A percentile compares a stretch with the other conserved stretches of the same genome.
phyloP scores from a whole-genome alignment of 2,329 filamentous ascomycete genomes.

The Pezicula radicicola region DNA sequence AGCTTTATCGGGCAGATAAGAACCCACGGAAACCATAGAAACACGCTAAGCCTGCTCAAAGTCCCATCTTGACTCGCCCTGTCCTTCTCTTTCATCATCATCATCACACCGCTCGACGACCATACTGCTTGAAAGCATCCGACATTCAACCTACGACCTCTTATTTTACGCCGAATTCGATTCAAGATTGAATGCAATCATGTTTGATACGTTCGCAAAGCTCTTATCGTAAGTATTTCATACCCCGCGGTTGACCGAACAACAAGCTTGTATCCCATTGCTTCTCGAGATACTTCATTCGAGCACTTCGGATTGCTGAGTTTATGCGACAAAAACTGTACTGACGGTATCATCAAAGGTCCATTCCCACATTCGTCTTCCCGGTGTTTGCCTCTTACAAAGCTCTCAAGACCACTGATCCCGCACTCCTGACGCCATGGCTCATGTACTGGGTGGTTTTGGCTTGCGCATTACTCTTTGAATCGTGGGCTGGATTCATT shows the following conservation, averaged over 20 bases:
- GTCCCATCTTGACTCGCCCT: not conserved
- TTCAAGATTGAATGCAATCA: constrained; percentile 31
- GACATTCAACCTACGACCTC: not conserved
- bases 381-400: constrained; percentile 98
- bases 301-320: not conserved
- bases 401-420: constrained; percentile 88
- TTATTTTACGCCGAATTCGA: not conserved
- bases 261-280: no score
- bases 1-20: not conserved
- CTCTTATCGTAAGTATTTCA: constrained; percentile 65
- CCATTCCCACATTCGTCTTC: constrained; percentile 84
- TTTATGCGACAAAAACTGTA: constrained; percentile 1
- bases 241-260: constrained; percentile 14
- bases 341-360: constrained; percentile 48
- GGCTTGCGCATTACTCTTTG: constrained; percentile 74
- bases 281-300: no score
- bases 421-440: constrained; percentile 90
- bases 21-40: not conserved
- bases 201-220: constrained; percentile 78
- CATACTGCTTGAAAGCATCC: not conserved
- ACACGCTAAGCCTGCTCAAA: constrained; percentile 1
- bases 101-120: not conserved
- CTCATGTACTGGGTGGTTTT: constrained; percentile 99
- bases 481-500: constrained; percentile 86
- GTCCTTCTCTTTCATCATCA: not conserved